Evolutionary conservation across 306 rosid genomes (phyloP).

Genomic region (Acacia confusa): DNA sequence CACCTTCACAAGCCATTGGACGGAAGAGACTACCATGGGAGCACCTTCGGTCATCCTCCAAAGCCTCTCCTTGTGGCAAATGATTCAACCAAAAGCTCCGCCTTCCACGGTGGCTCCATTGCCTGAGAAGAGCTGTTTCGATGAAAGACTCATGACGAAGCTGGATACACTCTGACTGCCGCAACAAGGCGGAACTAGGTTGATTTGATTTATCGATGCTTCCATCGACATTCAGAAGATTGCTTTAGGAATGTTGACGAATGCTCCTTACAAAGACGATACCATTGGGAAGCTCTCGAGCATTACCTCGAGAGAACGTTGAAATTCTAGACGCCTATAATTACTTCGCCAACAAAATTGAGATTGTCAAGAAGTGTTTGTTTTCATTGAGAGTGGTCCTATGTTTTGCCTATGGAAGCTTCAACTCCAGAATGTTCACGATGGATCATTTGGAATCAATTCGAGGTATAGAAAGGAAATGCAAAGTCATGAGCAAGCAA

Average conservation of each 20-base stretch:
- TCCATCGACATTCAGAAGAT: conserved; percentile 45
- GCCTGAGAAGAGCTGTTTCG: conserved; percentile 31
- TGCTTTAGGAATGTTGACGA: conserved; percentile 30
- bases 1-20: too few species aligned
- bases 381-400: conserved; percentile 33
- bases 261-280: conserved; percentile 7
- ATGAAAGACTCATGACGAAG: conserved; percentile 33
- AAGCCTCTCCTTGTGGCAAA: conserved; percentile 34
- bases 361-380: conserved; percentile 28
- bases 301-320: conserved; percentile 39
- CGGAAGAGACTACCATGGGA: neutral
- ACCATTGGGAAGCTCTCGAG: conserved; percentile 24
- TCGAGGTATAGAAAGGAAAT: conserved; percentile 29
- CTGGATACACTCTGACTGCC: conserved; percentile 7
- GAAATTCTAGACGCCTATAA: conserved; percentile 50
- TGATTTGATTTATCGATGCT: conserved; percentile 40
- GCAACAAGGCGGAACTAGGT: neutral
- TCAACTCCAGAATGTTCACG: conserved; percentile 27
- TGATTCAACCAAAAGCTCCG: neutral
- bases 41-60: conserved; percentile 39
- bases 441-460: conserved; percentile 34
- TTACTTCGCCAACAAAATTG: conserved; percentile 37
- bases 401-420: conserved; percentile 29
- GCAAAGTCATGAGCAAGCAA: neutral
- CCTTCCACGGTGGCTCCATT: conserved; percentile 33